Evolutionary conservation across 108 stramenopile species (phyloP), one percentile per base, ranked within the genome.

Genomic region (Nitzschia inconspicua): DNA sequence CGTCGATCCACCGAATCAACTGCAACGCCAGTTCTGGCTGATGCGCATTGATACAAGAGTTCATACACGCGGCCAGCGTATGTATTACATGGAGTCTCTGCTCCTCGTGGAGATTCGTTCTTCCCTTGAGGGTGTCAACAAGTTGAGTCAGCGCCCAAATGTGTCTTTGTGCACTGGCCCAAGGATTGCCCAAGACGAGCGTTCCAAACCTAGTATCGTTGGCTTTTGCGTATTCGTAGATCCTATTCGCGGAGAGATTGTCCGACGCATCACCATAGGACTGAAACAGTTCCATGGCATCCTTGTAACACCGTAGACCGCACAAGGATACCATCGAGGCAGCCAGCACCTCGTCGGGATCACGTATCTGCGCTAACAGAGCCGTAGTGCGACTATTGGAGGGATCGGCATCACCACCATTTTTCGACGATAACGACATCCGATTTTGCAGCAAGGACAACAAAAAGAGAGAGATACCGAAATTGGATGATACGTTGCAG

Each of bases 401-500:
- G 11, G 27, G 31, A n/a, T 32, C 11, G 11, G 48, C 8, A 50
- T 25, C 23, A 28, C 29, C 26, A 28, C n/a, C n/a, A 4, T 31
- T 50, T 25, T 8, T 39, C 37, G n/a, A 14, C 37, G n/a, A 14
- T n/a, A 14, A 14, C 37, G 11, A 14, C 37, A 14, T 1, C 37
- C n/a, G 37, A 39, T 39, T 54, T 7, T 47, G 52, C 18, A 76
- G 22, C 34, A 77, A 39, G 41, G 57, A 54, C 32, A 75, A 46
- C n/a, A 46, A 65, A 16, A 87, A 60, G 19, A 86, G 52, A 4
- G 82, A 64, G 13, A 82, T 59, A 7, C 84, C 86, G 61, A 73
- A 84, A 23, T 76, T 71, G 10, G 83, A 82, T 18, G 55, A 37
- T 9, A 53, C 28, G 35, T 86, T 88, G 66, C 90, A 91, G 27